Percentiles rank a stretch among this genome's conserved stretches.
These are phyloP conservation scores for Arthroderma sp. DNA, from an alignment of 2,329 filamentous ascomycete genomes.

Conservation along the genomic window DNA sequence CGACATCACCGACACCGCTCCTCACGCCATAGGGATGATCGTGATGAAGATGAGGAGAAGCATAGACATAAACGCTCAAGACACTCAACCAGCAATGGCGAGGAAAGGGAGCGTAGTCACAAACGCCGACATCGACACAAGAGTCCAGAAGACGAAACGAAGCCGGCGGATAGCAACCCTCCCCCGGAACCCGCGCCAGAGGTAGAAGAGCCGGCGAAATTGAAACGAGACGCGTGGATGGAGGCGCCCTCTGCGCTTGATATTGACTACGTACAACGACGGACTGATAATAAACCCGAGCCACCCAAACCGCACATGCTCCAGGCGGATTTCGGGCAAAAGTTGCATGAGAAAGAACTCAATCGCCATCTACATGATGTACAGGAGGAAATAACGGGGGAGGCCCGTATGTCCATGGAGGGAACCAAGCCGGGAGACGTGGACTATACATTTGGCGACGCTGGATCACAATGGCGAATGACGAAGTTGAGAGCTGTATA, in stretches of 20 bases:
- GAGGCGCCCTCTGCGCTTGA: conserved; percentile 68
- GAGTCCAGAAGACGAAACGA: conserved; percentile 30
- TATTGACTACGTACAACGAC: conserved; percentile 60
- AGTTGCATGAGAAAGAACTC: conserved; percentile 67
- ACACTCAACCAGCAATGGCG: conserved; percentile 36
- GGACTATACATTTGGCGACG: conserved; percentile 76
- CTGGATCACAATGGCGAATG: conserved; percentile 90
- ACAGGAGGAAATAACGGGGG: conserved; percentile 43
- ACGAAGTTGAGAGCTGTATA: conserved; percentile 83
- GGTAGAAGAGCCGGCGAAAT: conserved; percentile 32
- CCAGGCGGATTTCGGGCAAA: conserved; percentile 50
- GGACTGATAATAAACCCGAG: conserved; percentile 43
- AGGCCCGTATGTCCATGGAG: conserved; percentile 15
- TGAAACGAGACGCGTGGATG: conserved; percentile 87
- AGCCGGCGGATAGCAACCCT: not conserved
- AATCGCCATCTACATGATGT: conserved; percentile 57
- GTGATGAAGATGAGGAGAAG: conserved; percentile 33
- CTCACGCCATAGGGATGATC: conserved; percentile 25
- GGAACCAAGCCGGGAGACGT: conserved; percentile 47
- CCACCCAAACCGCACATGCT: conserved; percentile 28
- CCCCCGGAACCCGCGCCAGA: conserved; percentile 7
- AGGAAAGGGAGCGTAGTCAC: conserved; percentile 34
- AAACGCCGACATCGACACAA: conserved; percentile 33
- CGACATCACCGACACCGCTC: conserved; percentile 34
- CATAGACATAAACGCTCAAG: conserved; percentile 54